Percentiles rank a stretch among this genome's conserved stretches.
Evolutionary conservation across 2,329 filamentous ascomycete species (phyloP).

Genomic region (Alternaria infectoria): DNA sequence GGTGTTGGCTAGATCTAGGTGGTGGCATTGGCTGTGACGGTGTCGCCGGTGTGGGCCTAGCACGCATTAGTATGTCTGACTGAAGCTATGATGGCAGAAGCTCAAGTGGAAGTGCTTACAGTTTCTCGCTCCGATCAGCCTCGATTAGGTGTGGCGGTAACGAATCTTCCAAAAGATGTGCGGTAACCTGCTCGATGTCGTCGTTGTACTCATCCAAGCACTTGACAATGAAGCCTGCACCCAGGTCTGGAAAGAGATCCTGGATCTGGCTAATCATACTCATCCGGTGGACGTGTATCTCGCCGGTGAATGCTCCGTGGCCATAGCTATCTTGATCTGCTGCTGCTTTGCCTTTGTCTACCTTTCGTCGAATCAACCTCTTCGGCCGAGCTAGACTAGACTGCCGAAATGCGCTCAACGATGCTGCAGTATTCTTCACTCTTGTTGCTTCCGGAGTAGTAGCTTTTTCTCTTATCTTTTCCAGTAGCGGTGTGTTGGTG

Average conservation of each 20-base stretch:
- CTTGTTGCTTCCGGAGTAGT: constrained; percentile 59
- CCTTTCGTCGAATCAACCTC: constrained; percentile 61
- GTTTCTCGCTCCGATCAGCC: constrained; percentile 68
- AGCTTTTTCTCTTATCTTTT: constrained; percentile 64
- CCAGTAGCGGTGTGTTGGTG: constrained; percentile 77
- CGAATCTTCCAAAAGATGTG: constrained; percentile 79
- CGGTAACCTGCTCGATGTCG: constrained; percentile 78
- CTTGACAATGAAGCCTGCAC: constrained; percentile 79
- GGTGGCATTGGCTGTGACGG: constrained; percentile 53
- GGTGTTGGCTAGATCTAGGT: constrained; percentile 64
- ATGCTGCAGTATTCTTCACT: constrained; percentile 65
- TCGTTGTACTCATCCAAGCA: constrained; percentile 81
- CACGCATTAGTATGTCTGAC: constrained; percentile 15
- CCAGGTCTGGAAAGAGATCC: constrained; percentile 88
- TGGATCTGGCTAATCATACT: constrained; percentile 89
- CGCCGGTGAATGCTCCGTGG: constrained; percentile 46
- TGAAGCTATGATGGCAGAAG: neutral
- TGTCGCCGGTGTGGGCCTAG: constrained; percentile 23
- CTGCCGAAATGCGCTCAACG: constrained; percentile 64
- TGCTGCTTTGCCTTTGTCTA: constrained; percentile 70
- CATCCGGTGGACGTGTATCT: constrained; percentile 79
- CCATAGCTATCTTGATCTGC: constrained; percentile 44
- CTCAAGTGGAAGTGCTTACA: constrained; percentile 51
- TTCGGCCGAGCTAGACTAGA: constrained; percentile 60
- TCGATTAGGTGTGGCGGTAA: constrained; percentile 71